These are phyloP conservation scores for Kodamaea alishanica DNA, from an alignment of 1,139 yeast species.

Conservation along the genomic window DNA sequence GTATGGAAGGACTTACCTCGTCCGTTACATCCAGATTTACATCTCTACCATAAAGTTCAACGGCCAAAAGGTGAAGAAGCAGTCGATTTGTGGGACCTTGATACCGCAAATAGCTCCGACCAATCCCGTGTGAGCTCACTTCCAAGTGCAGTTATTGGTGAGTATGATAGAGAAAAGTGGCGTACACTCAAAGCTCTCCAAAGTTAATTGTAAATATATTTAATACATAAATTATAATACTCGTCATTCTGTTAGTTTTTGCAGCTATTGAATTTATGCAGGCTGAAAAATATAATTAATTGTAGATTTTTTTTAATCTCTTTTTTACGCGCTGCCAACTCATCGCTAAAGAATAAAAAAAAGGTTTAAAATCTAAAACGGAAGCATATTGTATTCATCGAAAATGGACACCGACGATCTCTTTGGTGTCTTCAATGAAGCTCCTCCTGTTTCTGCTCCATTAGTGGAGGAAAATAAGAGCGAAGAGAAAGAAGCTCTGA, in stretches of 20 bases:
- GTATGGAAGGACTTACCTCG: neutral
- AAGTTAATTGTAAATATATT: conserved; percentile 6
- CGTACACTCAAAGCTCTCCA: conserved; percentile 40
- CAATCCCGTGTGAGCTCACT: conserved; percentile 46
- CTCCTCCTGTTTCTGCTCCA: conserved; percentile 42
- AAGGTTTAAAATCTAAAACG: neutral
- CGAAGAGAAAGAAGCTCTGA: conserved; percentile 4
- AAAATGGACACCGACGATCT: conserved; percentile 50
- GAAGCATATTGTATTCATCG: neutral
- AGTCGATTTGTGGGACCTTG: conserved; percentile 34
- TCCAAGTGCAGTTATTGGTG: conserved; percentile 60
- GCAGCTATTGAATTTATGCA: no score
- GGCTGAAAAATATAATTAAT: no score
- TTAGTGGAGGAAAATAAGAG: conserved; percentile 14
- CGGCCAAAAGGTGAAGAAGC: conserved; percentile 14
- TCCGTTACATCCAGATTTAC: neutral
- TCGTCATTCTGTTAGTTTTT: no score
- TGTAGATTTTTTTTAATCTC: no score
- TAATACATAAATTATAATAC: conserved; percentile 1
- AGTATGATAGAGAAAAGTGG: conserved; percentile 67
- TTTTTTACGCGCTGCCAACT: neutral
- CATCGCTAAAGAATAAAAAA: conserved; percentile 1
- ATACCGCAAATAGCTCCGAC: conserved; percentile 35
- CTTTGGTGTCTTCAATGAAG: conserved; percentile 66
- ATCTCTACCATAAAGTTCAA: neutral